Evolutionary conservation across 176 grass and related monocot species (phyloP).

Genomic region (Rhipidocladum racemiflorum): DNA sequence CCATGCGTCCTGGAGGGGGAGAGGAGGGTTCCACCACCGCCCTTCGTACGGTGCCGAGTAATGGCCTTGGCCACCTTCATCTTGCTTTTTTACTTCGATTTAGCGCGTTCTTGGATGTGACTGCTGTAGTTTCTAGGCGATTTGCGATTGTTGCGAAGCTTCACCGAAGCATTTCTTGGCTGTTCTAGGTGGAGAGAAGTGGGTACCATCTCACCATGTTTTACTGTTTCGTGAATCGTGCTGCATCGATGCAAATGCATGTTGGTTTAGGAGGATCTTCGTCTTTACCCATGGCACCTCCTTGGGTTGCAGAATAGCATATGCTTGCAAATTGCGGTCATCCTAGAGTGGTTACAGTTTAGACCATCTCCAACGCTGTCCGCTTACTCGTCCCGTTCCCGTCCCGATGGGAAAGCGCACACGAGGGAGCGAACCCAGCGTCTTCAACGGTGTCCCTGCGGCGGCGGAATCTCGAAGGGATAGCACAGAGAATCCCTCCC

Average conservation of each 20-base stretch:
- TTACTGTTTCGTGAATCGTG: neutral
- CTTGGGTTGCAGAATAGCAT: neutral
- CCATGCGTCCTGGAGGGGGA: constrained; percentile 22
- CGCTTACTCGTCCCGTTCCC: too few relatives aligned
- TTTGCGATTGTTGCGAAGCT: neutral
- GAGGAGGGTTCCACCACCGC: constrained; percentile 40
- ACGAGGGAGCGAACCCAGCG: too few relatives aligned
- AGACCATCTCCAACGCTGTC: too few relatives aligned
- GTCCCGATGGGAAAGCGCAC: too few relatives aligned
- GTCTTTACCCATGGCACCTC: neutral
- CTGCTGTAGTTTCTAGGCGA: neutral
- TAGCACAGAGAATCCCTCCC: too few relatives aligned
- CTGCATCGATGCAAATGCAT: neutral
- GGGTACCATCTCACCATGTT: neutral
- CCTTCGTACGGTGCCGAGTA: constrained; percentile 26
- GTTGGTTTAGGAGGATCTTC: neutral
- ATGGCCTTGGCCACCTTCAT: neutral
- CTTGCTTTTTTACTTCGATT: neutral
- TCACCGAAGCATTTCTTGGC: neutral
- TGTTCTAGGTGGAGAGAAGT: constrained; percentile 3
- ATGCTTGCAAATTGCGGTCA: too few relatives aligned
- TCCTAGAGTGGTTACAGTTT: too few relatives aligned
- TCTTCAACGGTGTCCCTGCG: too few relatives aligned
- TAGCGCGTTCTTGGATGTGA: neutral
- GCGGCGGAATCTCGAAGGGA: too few relatives aligned